Evolutionary conservation across 371 early-diverging fungal species (phyloP), one percentile per base, ranked within the genome.

Genomic region (Blakeslea trispora): DNA sequence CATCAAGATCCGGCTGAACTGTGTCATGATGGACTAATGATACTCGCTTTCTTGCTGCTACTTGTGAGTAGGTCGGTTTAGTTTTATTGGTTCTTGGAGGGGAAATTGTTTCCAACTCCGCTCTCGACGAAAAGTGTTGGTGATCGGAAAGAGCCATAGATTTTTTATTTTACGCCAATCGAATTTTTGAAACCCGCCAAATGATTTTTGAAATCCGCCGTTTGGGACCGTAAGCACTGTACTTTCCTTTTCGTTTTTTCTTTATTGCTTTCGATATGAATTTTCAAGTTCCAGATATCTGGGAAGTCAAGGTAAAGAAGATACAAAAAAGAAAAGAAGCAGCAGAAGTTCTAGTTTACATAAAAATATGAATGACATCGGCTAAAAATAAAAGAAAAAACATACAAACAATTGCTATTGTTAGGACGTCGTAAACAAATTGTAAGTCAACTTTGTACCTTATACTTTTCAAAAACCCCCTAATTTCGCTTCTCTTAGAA

Each of bases 371-470:
- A 28, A 28, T 28, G 3, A 7, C 7, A 5, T 28, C 28, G 28
- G 7, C 28, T 28, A 28, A 28, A 28, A 5, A 28, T 28, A 3
- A 28, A 28, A 28, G 28, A 7, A 7, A 28, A 28, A 28, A 28
- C 3, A n/a, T n/a, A 5, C 28, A 5, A 28, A 28, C 7, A 5
- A 28, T 7, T 28, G 28, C 28, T 28, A 28, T 28, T 28, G 28
- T 28, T 18, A 83, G 79, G 85, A 84, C 65, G 84, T 82, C 57
- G 76, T 87, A 60, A 85, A 85, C 66, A 88, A 86, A 68, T 79
- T 88, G 81, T 84, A 78, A 68, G 59, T 51, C 6, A 19, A 18
- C 14, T 6, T n/a, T n/a, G n/a, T n/a, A n/a, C n/a, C n/a, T n/a
- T n/a, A n/a, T n/a, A n/a, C n/a, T n/a, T n/a, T n/a, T n/a, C n/a